Conservation (phyloP, 305 asterid species). For the Withania somnifera region DNA sequence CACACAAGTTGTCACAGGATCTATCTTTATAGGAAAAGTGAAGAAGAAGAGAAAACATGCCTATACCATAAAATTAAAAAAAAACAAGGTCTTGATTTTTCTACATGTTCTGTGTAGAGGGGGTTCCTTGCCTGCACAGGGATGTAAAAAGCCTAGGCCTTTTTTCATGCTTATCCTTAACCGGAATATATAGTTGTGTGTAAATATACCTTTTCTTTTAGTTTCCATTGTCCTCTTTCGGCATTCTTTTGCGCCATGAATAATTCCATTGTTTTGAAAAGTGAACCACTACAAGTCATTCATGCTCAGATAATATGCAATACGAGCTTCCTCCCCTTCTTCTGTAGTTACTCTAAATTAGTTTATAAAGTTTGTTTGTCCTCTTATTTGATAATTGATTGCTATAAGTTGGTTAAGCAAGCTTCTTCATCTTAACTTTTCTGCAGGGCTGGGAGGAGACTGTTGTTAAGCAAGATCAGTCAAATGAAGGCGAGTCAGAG, state of each 20-base stretch:
- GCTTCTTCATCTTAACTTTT: slow-evolving; percentile 10
- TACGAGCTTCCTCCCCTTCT: background rate
- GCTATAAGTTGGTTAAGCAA: background rate
- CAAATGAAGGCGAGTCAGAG: slow-evolving; percentile 63
- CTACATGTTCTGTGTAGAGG: background rate
- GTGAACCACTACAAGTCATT: background rate
- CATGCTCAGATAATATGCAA: background rate
- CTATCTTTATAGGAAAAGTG: background rate
- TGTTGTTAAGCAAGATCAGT: slow-evolving; percentile 71
- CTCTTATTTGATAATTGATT: background rate
- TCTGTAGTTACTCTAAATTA: background rate
- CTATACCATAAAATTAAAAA: background rate
- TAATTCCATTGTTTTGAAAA: background rate
- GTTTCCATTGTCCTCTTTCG: background rate
- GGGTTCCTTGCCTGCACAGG: background rate
- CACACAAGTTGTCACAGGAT: background rate
- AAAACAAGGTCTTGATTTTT: background rate
- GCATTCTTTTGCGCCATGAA: background rate
- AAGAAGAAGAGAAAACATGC: background rate
- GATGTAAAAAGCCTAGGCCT: background rate
- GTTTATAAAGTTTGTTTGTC: background rate
- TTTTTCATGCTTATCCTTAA: background rate
- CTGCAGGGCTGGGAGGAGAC: slow-evolving; percentile 98
- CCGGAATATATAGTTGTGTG: background rate
- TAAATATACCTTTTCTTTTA: background rate